Conservation (phyloP, 495 filamentous ascomycete species). For the Darksidea phi region DNA sequence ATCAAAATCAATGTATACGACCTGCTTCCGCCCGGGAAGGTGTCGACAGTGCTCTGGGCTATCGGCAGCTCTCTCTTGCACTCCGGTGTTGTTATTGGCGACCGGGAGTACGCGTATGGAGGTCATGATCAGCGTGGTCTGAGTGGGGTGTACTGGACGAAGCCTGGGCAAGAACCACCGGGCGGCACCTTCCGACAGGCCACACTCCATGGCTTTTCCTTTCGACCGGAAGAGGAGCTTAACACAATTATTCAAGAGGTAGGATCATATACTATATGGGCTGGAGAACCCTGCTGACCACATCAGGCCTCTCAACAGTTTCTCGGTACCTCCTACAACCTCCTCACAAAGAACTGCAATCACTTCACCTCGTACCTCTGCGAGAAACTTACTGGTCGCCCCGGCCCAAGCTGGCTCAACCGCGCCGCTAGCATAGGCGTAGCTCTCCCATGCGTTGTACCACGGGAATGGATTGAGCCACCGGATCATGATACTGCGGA, state of each 20-base stretch:
- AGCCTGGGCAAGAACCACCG: slow-evolving; percentile 63
- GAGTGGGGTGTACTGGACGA: slow-evolving; percentile 78
- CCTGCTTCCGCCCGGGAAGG: slow-evolving; percentile 67
- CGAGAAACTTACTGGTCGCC: slow-evolving; percentile 59
- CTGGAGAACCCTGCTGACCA: neutral
- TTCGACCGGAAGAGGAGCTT: slow-evolving; percentile 62
- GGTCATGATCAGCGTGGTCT: slow-evolving; percentile 65
- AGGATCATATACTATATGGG: neutral
- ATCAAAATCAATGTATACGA: slow-evolving; percentile 80
- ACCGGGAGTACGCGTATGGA: slow-evolving; percentile 78
- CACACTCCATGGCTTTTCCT: slow-evolving; percentile 71
- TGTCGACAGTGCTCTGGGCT: slow-evolving; percentile 69
- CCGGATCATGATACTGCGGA: slow-evolving; percentile 71
- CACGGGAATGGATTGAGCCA: slow-evolving; percentile 72
- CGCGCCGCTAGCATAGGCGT: slow-evolving; percentile 75
- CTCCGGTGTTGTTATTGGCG: slow-evolving; percentile 73
- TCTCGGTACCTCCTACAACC: slow-evolving; percentile 68
- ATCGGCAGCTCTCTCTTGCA: slow-evolving; percentile 71
- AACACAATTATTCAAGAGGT: slow-evolving; percentile 60
- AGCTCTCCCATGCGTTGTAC: slow-evolving; percentile 74
- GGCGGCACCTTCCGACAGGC: slow-evolving; percentile 69
- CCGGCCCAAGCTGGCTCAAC: slow-evolving; percentile 71
- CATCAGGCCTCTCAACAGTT: slow-evolving; percentile 60
- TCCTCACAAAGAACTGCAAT: slow-evolving; percentile 78
- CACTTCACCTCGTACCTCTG: slow-evolving; percentile 75